Percentiles rank a stretch among this genome's conserved stretches.
These are phyloP conservation scores for Fusarium anthophilum DNA, from an alignment of 2,329 filamentous ascomycete genomes.

Conservation along the genomic window DNA sequence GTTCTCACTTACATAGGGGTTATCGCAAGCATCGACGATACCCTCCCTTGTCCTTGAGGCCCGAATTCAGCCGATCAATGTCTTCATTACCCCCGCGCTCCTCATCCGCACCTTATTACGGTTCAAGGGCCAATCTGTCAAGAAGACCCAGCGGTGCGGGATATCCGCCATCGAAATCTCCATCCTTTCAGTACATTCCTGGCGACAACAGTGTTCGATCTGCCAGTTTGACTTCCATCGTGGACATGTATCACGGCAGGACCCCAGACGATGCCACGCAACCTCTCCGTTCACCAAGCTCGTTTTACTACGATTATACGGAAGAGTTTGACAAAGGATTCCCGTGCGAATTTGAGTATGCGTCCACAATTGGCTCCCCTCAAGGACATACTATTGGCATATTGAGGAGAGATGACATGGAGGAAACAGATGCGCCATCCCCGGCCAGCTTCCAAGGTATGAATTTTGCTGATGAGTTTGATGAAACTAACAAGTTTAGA, in stretches of 20 bases:
- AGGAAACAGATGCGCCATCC: background rate
- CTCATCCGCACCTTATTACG: constrained; percentile 41
- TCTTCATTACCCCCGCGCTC: constrained; percentile 49
- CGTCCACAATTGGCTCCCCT: constrained; percentile 46
- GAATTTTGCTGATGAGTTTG: background rate
- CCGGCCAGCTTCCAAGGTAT: background rate
- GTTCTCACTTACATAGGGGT: constrained; percentile 52
- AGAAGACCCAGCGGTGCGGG: constrained; percentile 51
- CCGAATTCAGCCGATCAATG: constrained; percentile 54
- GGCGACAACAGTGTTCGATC: constrained; percentile 53
- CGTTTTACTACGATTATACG: constrained; percentile 64
- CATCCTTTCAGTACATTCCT: constrained; percentile 47
- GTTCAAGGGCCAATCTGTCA: constrained; percentile 37
- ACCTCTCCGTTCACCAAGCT: constrained; percentile 44
- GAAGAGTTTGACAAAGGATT: constrained; percentile 57
- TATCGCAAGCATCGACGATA: constrained; percentile 49
- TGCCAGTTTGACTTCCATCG: constrained; percentile 60
- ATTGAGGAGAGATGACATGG: constrained; percentile 35
- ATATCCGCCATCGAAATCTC: constrained; percentile 40
- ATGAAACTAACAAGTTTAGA: background rate
- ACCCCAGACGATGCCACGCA: constrained; percentile 41
- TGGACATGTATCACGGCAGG: constrained; percentile 56
- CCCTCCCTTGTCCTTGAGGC: constrained; percentile 51
- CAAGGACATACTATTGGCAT: constrained; percentile 42
- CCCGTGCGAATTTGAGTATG: constrained; percentile 20